Evolutionary conservation across 495 filamentous ascomycete species (phyloP), one percentile per base, ranked within the genome.

Genomic region (Cercophora sp.): DNA sequence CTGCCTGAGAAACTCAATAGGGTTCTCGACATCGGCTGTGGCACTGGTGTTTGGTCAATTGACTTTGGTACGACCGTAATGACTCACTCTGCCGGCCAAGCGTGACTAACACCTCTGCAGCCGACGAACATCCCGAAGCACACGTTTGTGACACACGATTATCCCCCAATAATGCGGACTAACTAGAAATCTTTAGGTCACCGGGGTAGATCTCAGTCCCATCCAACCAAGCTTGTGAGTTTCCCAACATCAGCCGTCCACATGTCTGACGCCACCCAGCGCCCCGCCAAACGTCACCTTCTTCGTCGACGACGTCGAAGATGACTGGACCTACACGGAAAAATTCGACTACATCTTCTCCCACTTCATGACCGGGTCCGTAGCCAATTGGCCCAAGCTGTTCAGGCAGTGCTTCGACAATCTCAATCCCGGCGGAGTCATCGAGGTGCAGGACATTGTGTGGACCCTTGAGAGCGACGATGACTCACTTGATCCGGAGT

Each of bases 1-100:
- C 63, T 79, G 8, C 81, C 83, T 1, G 60, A 71, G 29, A 65
- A 69, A 23, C n/a, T n/a, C n/a, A n/a, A n/a, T n/a, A n/a, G n/a
- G n/a, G 79, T 89, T 13, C 73, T 91, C 1, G 87, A 89, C 58
- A 76, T 89, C 13, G 86, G 82, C 5, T 87, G 85, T 8, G 87
- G 87, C 3, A 88, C 71, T 2, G 75, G 75, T 8, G 45, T 36
- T n/a, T 82, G 79, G 78, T 74, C 73, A 49, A 67, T 67, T 35
- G 63, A 58, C 41, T 62, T 82, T 60, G 81, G 72, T n/a, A n/a
- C n/a, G n/a, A n/a, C n/a, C n/a, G n/a, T n/a, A n/a, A n/a, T n/a
- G n/a, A n/a, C n/a, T n/a, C n/a, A n/a, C n/a, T n/a, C n/a, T n/a
- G n/a, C n/a, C n/a, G n/a, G n/a, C n/a, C n/a, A n/a, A n/a, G n/a